phyloP scores from a whole-genome alignment of 2,329 filamentous ascomycete species.

The Exophiala oligosperma region DNA sequence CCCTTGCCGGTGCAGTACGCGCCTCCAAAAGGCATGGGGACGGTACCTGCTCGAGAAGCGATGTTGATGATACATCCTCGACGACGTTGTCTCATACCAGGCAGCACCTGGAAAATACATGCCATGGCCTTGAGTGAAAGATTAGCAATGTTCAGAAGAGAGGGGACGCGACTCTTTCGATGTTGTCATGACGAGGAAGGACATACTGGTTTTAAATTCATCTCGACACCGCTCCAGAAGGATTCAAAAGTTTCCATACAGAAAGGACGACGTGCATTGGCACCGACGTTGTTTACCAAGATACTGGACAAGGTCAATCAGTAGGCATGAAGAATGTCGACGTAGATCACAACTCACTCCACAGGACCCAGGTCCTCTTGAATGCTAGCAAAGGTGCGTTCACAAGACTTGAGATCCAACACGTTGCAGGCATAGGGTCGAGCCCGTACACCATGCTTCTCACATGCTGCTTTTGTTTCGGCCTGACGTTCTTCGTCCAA shows the following conservation, averaged over 20 bases:
- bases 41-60: slow-evolving; percentile 14
- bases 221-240: slow-evolving; percentile 3
- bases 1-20: slow-evolving; percentile 6
- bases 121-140: neutral
- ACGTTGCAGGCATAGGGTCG: slow-evolving; percentile 1
- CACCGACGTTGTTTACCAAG: slow-evolving; percentile 32
- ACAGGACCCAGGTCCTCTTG: slow-evolving; percentile 2
- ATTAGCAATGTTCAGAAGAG: neutral
- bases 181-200: no score
- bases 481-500: neutral
- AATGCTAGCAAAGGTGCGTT: neutral
- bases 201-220: slow-evolving; percentile 1
- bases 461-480: slow-evolving; percentile 1
- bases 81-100: slow-evolving; percentile 8
- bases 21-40: neutral
- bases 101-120: slow-evolving; percentile 3
- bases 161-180: neutral
- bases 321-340: neutral
- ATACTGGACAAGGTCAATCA: slow-evolving; percentile 15
- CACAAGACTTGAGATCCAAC: neutral
- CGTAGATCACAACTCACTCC: neutral
- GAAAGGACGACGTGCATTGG: slow-evolving; percentile 21
- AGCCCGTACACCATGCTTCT: neutral
- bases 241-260: slow-evolving; percentile 5
- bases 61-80: slow-evolving; percentile 16